Conservation (phyloP, 257 asterid genomes). For the Anisodus tanguticus region DNA sequence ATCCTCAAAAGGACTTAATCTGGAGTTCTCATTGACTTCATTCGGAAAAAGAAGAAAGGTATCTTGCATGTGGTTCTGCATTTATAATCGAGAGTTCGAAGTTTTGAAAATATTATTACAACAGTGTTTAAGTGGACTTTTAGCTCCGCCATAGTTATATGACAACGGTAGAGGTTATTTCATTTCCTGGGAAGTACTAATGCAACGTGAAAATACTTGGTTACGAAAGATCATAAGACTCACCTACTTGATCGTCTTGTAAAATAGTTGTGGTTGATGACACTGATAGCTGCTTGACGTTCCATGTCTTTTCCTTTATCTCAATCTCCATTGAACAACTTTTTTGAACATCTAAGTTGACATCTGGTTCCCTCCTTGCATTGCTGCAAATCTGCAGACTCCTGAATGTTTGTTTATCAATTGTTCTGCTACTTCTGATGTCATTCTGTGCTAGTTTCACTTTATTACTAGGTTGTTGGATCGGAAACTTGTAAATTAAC, state of each 20-base stretch:
- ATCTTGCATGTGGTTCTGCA: not conserved
- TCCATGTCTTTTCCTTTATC: not conserved
- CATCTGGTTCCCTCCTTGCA: not conserved
- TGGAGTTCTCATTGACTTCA: not conserved
- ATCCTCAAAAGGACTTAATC: not conserved
- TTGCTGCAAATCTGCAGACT: not conserved
- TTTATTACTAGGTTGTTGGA: not conserved
- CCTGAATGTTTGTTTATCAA: not conserved
- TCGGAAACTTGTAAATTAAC: not conserved
- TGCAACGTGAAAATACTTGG: constrained; percentile 10
- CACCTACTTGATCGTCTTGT: not conserved
- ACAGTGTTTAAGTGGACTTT: not conserved
- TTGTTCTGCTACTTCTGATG: not conserved
- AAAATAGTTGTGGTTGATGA: not conserved
- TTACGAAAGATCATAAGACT: not conserved
- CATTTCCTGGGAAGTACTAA: not conserved
- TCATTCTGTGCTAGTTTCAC: not conserved
- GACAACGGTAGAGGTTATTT: not conserved
- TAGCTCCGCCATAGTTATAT: not conserved
- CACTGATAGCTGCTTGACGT: not conserved
- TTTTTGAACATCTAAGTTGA: not conserved
- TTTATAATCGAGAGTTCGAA: not conserved
- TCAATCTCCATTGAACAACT: not conserved
- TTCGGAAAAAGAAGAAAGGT: not conserved
- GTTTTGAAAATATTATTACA: not conserved